Evolutionary conservation across 768 basidiomycete species (phyloP).

Genomic region (Lactarius quietus): DNA sequence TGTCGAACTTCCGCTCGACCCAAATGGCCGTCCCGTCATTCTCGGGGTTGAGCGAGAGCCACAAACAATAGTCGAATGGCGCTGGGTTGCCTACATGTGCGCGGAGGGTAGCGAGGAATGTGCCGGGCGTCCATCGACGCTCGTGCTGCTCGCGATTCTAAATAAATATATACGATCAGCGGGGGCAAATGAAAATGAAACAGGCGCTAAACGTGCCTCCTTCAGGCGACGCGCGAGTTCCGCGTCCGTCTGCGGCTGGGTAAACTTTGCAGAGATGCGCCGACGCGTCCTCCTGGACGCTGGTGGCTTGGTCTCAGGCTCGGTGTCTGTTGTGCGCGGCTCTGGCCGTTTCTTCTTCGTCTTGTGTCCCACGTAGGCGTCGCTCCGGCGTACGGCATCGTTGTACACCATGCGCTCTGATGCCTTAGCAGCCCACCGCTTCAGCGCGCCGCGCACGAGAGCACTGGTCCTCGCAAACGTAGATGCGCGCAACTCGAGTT

Average conservation of each 20-base stretch:
- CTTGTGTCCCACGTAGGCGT: constrained; percentile 53
- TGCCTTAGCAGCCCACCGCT: constrained; percentile 17
- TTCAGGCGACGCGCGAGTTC: constrained; percentile 61
- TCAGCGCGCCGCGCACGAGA: constrained; percentile 11
- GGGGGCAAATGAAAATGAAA: not conserved
- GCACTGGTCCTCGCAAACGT: constrained; percentile 11
- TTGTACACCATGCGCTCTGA: constrained; percentile 19
- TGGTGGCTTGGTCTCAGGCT: constrained; percentile 27
- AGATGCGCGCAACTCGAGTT: constrained; percentile 11
- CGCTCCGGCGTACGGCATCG: constrained; percentile 58
- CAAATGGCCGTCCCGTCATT: constrained; percentile 76
- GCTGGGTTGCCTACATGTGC: constrained; percentile 36
- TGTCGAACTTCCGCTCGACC: constrained; percentile 72
- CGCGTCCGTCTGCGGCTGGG: constrained; percentile 56
- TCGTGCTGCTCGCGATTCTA: constrained; percentile 73
- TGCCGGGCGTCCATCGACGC: constrained; percentile 68
- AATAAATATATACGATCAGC: not conserved
- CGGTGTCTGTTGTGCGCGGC: constrained; percentile 16
- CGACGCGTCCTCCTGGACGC: constrained; percentile 36
- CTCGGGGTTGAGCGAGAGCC: constrained; percentile 73
- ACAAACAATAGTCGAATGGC: constrained; percentile 53
- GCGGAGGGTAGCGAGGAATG: constrained; percentile 54
- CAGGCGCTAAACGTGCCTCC: constrained; percentile 49
- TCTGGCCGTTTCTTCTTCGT: constrained; percentile 32
- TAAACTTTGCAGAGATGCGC: constrained; percentile 43